Percentiles rank a stretch among this genome's conserved stretches.
These are phyloP conservation scores for Ploettnerulaceae sp. DNA, from an alignment of 2,329 filamentous ascomycete genomes.

Conservation along the genomic window DNA sequence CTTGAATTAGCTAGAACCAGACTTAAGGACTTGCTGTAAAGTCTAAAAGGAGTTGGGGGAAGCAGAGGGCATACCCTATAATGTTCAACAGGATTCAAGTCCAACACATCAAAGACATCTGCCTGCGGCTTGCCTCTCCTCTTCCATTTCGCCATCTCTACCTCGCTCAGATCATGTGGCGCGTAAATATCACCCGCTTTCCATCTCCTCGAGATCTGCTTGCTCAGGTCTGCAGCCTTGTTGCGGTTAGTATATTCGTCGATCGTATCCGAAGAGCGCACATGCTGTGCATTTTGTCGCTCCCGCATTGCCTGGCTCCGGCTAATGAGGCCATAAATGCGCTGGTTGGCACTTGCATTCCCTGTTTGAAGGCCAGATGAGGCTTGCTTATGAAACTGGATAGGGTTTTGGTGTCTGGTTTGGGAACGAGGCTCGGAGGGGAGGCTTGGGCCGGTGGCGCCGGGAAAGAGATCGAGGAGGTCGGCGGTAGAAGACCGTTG, in stretches of 20 bases:
- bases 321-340: neutral
- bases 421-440: neutral
- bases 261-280: neutral
- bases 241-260: slow-evolving; percentile 4
- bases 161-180: slow-evolving; percentile 75
- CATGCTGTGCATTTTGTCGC: neutral
- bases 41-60: neutral
- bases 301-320: neutral
- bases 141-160: slow-evolving; percentile 80
- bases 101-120: slow-evolving; percentile 77
- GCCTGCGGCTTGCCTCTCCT: slow-evolving; percentile 46
- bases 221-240: slow-evolving; percentile 46
- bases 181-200: slow-evolving; percentile 79
- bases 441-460: neutral
- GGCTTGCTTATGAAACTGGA: neutral
- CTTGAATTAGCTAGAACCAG: slow-evolving; percentile 5
- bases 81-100: slow-evolving; percentile 73
- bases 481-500: slow-evolving; percentile 5
- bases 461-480: slow-evolving; percentile 10
- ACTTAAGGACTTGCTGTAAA: neutral
- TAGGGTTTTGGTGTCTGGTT: slow-evolving; percentile 3
- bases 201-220: slow-evolving; percentile 68
- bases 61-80: slow-evolving; percentile 66
- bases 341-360: neutral
- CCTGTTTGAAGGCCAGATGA: neutral